Percentiles rank a stretch among this genome's conserved stretches.
Evolutionary conservation across 768 basidiomycete genomes (phyloP).

Genomic region (Coprinopsis strossmayeri): DNA sequence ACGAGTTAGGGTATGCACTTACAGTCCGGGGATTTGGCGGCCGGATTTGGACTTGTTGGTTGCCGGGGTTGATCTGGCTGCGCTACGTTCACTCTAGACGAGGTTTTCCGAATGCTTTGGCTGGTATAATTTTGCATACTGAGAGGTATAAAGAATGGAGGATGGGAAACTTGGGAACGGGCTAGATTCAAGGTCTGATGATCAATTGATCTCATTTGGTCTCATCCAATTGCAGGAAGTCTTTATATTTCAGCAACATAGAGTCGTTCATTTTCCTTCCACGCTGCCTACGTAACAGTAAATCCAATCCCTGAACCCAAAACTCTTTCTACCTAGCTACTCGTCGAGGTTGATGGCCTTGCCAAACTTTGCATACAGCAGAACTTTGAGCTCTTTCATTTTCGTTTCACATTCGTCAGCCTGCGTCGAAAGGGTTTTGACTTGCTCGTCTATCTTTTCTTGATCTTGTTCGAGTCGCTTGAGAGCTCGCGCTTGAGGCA

Average conservation of each 20-base stretch:
- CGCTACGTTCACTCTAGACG: neutral
- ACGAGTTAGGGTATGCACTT: slow-evolving; percentile 9
- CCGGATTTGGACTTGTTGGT: neutral
- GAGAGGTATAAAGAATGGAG: neutral
- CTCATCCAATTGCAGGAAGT: neutral
- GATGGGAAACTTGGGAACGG: neutral
- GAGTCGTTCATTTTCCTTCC: neutral
- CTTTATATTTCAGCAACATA: neutral
- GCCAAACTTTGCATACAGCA: slow-evolving; percentile 88
- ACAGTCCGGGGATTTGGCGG: slow-evolving; percentile 29
- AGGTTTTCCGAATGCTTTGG: neutral
- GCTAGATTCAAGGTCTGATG: neutral
- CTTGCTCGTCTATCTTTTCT: slow-evolving; percentile 46
- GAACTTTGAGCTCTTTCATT: slow-evolving; percentile 78
- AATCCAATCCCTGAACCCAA: neutral
- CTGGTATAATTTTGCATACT: neutral
- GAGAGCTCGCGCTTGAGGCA: slow-evolving; percentile 62
- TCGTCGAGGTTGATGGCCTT: slow-evolving; percentile 90
- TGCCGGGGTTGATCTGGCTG: slow-evolving; percentile 2
- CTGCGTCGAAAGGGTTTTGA: slow-evolving; percentile 41
- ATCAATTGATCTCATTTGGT: neutral
- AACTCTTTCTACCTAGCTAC: slow-evolving; percentile 19
- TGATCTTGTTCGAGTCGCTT: slow-evolving; percentile 70
- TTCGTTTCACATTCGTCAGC: slow-evolving; percentile 62
- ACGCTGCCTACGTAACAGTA: neutral